These are phyloP conservation scores for Parmelia sp. DNA, from an alignment of 495 filamentous ascomycete species.

Conservation along the genomic window DNA sequence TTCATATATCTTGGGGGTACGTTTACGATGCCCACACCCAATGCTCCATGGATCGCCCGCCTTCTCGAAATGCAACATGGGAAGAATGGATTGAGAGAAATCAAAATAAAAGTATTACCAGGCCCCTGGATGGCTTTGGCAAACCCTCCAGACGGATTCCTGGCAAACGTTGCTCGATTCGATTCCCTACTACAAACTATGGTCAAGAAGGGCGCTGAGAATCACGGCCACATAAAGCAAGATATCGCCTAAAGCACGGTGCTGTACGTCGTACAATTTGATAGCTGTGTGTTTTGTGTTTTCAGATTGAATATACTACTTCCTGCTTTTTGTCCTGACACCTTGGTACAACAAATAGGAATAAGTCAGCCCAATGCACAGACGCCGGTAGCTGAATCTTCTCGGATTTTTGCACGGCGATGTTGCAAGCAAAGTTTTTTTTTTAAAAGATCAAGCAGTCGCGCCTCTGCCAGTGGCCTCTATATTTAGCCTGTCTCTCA, in stretches of 20 bases:
- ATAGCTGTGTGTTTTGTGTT: not conserved
- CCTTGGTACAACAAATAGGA: not conserved
- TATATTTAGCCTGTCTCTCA: not conserved
- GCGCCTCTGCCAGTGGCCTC: not conserved
- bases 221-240: not conserved
- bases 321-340: not conserved
- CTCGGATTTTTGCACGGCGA: not conserved
- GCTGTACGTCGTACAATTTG: not conserved
- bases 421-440: no score
- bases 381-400: not conserved
- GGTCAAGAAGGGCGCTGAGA: conserved; percentile 5
- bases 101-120: conserved; percentile 17
- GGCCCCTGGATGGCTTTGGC: conserved; percentile 1
- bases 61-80: conserved; percentile 20
- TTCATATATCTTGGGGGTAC: conserved; percentile 17
- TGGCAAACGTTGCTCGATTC: conserved; percentile 1
- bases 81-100: conserved; percentile 19
- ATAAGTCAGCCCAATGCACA: not conserved
- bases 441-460: not conserved
- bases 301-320: not conserved
- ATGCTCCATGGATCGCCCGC: conserved; percentile 18
- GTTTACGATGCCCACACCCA: conserved; percentile 2
- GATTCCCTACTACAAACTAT: conserved; percentile 6
- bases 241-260: not conserved
- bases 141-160: not conserved